Percentiles rank a stretch among this genome's conserved stretches.
Evolutionary conservation across 225 moss, liverwort and hornwort genomes (phyloP).

Genomic region (Physcomitrellopsis africana): DNA sequence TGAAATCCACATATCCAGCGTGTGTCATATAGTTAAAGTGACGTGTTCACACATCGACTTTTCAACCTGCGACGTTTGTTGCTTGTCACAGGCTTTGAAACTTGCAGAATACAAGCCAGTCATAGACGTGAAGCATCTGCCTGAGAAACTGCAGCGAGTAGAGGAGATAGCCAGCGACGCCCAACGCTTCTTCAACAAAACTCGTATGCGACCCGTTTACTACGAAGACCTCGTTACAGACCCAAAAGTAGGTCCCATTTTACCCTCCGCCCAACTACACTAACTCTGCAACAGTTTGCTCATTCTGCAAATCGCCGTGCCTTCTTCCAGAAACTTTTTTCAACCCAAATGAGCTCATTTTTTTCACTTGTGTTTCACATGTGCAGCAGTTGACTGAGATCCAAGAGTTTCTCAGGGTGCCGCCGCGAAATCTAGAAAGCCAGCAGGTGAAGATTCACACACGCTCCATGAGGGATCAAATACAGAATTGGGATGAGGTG

Average conservation of each 20-base stretch:
- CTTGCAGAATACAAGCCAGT: slow-evolving; percentile 69
- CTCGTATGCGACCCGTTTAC: slow-evolving; percentile 54
- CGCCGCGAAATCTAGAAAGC: slow-evolving; percentile 65
- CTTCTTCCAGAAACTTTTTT: too few relatives aligned
- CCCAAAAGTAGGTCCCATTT: slow-evolving; percentile 40
- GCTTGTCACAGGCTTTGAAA: slow-evolving; percentile 50
- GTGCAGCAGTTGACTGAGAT: slow-evolving; percentile 68
- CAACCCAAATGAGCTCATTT: too few relatives aligned
- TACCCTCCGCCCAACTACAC: not conserved
- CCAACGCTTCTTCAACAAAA: slow-evolving; percentile 43
- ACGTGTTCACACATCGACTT: too few relatives aligned
- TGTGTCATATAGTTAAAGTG: too few relatives aligned
- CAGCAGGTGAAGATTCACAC: slow-evolving; percentile 99
- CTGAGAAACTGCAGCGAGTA: slow-evolving; percentile 45
- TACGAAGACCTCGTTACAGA: slow-evolving; percentile 63
- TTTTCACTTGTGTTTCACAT: not conserved
- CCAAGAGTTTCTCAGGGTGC: slow-evolving; percentile 80
- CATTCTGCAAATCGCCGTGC: not conserved
- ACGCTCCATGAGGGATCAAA: slow-evolving; percentile 54
- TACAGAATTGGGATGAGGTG: slow-evolving; percentile 53
- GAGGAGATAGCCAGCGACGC: slow-evolving; percentile 53
- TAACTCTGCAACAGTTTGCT: not conserved
- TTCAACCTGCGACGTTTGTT: not conserved
- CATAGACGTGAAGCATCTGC: slow-evolving; percentile 51
- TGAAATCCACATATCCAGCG: not conserved